Evolutionary conservation across 73 alveolate genomes (phyloP), one percentile per base, ranked within the genome.

Genomic region (Paramecium biaurelia): DNA sequence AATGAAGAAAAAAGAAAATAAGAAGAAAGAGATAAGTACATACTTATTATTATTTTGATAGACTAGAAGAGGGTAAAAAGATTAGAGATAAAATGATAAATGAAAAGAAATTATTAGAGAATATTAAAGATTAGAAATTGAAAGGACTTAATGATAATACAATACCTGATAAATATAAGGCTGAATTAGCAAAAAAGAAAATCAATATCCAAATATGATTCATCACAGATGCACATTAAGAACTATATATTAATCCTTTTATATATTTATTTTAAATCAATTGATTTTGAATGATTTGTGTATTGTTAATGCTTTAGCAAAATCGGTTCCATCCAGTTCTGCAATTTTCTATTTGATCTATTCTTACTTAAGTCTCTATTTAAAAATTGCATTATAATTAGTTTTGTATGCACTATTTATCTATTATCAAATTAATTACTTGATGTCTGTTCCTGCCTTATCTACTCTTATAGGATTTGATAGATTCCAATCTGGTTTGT

Each of bases 11-110:
- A 85, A 67, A 93, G 72, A 68, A 95, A 82, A 68, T 92, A 93
- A 90, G 85, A 92, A 20, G 85, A 88, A 89, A 92, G 96, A n/a
- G 98, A 97, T 59, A 94, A 95, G 85, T 74, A 74, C 12, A 26
- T 0, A 11, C 0, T 37, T 74, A 0, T 0, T 15, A 74, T 74
- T 10, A n/a, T 2, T 70, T 18, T 47, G 20, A 15, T 4, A 86
- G 93, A 67, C 79, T 96, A 20, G 99, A 97, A 95, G 99, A 97
- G 92, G 99, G 98, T 5, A 95, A 98, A 92, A 97, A 96, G 89
- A 95, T 97, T 23, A 97, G 97, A 92, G 95, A 94, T 70, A 95
- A 96, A 86, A 89, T 95, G 59, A 96, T 96, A 63, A 93, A 96
- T 53, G 98, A 98, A 86, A 93, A 93, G 93, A 87, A 94, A 56